Evolutionary conservation across 129 eudicot genomes (phyloP), one percentile per base, ranked within the genome.

Genomic region (Flaveria brownii): DNA sequence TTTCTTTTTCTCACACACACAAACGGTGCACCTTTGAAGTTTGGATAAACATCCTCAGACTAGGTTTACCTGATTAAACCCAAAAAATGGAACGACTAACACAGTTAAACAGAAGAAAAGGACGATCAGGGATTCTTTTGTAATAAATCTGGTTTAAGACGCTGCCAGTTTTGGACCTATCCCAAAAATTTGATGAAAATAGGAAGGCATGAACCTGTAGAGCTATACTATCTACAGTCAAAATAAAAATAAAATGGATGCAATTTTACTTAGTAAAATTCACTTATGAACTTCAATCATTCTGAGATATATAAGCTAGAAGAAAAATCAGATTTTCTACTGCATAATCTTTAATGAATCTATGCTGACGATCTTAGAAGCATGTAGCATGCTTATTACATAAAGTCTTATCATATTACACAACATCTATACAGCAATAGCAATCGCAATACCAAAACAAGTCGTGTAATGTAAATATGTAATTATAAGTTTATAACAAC

Each of bases 361-460:
- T 11, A 45, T 45, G 39, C 66, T 25, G 11, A 9, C 3, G 1
- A 23, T 17, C 62, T 9, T 0, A 26, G 30, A 46, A 46, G 22
- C 57, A 30, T 18, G 41, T 62, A 22, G 18, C 60, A 63, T 75
- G 28, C 62, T 46, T 46, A 63, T n/a, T 47, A 63, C 63, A 61
- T 62, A 25, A 23, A 61, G n/a, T 43, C 28, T 74, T 74, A 22
- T 15, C 43, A 61, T 12, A 61, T 10, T 74, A 45, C n/a, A 25
- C 71, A 75, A 60, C 18, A 14, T 11, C 2, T 28, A 62, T 61
- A 57, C 22, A 7, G 3, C 16, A 28, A 8, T 41, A 8, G 8
- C 17, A 63, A 62, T 28, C n/a, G 25, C 47, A 46, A 47, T 28
- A 12, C 6, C 16, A 12, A 61, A 12, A 10, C 25, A 55, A 12